Evolutionary conservation across 305 asterid species (phyloP).

Genomic region (Petunia hybrid): DNA sequence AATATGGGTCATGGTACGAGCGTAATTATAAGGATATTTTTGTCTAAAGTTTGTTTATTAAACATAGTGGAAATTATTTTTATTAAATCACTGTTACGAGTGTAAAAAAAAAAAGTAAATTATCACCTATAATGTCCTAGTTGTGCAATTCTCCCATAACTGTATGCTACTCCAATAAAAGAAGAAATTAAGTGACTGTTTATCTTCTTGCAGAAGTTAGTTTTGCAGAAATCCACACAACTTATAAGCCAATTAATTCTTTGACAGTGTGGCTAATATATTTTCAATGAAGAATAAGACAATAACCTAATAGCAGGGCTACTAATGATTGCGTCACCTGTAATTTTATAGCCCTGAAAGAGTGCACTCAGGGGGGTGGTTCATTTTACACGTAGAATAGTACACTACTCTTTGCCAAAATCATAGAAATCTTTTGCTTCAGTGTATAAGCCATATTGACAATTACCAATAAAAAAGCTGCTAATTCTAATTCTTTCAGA

Average conservation of each 20-base stretch:
- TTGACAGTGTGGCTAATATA: neutral
- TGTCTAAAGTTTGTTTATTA: too few relatives aligned
- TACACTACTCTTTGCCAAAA: neutral
- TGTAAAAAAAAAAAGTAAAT: too few relatives aligned
- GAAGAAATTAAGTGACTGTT: too few relatives aligned
- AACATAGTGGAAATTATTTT: too few relatives aligned
- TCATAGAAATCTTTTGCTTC: constrained; percentile 28
- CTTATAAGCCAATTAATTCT: neutral
- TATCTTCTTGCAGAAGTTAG: too few relatives aligned
- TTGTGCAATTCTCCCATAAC: too few relatives aligned
- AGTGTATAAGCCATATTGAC: constrained; percentile 23
- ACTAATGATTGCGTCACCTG: constrained; percentile 18
- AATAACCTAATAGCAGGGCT: constrained; percentile 2
- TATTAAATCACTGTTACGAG: too few relatives aligned
- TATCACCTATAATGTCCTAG: too few relatives aligned
- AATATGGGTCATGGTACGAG: too few relatives aligned
- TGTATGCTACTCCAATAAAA: too few relatives aligned
- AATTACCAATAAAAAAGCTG: constrained; percentile 33
- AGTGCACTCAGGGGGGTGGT: too few relatives aligned
- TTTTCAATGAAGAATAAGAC: neutral
- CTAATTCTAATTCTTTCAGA: constrained; percentile 13
- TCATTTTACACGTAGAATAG: neutral
- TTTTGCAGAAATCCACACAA: neutral
- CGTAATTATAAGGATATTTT: too few relatives aligned
- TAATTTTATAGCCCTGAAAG: neutral